A percentile compares a stretch with the other conserved stretches of the same genome.
Evolutionary conservation across 1,284 basidiomycete species (phyloP).

Genomic region (Sanghuangporus baumii): DNA sequence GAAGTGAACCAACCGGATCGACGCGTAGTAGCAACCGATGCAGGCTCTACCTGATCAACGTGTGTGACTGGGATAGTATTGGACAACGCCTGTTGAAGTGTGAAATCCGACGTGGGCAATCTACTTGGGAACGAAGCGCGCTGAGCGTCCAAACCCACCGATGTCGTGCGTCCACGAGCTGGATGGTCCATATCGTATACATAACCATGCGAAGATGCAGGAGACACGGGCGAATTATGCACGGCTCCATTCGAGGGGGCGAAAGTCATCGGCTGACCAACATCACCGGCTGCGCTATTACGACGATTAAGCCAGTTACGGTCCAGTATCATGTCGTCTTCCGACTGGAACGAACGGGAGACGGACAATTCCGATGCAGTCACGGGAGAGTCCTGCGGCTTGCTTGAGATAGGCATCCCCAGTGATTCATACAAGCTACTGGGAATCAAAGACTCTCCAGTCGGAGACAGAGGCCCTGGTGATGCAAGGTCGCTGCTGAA

Average conservation of each 20-base stretch:
- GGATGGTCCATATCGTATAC: background rate
- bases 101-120: background rate
- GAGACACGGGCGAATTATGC: slow-evolving; percentile 4
- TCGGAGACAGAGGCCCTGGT: slow-evolving; percentile 38
- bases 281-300: slow-evolving; percentile 26
- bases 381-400: slow-evolving; percentile 13
- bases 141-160: slow-evolving; percentile 13
- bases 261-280: slow-evolving; percentile 42
- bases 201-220: slow-evolving; percentile 9
- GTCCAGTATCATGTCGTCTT: slow-evolving; percentile 47
- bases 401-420: slow-evolving; percentile 27
- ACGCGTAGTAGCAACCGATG: background rate
- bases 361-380: slow-evolving; percentile 28
- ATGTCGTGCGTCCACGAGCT: slow-evolving; percentile 5
- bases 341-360: slow-evolving; percentile 51
- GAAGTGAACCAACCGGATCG: slow-evolving; percentile 17
- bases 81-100: background rate
- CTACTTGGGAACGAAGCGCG: slow-evolving; percentile 10
- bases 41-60: background rate
- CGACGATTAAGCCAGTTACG: slow-evolving; percentile 35
- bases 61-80: background rate
- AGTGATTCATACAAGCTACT: slow-evolving; percentile 53
- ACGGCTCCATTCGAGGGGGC: background rate
- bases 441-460: slow-evolving; percentile 50
- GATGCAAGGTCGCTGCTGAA: slow-evolving; percentile 25